phyloP scores from a whole-genome alignment of 768 basidiomycete genomes.

The Leucocoprinus birnbaumii region DNA sequence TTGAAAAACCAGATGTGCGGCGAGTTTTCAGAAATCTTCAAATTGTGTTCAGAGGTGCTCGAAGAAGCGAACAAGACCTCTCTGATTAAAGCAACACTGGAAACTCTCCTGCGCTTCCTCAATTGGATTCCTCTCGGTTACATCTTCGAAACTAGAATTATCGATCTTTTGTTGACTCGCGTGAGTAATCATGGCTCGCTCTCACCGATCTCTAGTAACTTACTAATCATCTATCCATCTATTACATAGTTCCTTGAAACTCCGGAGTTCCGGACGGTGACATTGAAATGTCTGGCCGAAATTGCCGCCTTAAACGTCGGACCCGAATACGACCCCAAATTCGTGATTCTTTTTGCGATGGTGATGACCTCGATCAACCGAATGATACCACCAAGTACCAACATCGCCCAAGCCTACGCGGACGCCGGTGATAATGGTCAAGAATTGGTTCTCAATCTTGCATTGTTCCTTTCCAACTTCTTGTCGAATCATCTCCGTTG shows the following conservation, averaged over 20 bases:
- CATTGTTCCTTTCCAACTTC: conserved; percentile 97
- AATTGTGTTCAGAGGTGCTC: conserved; percentile 92
- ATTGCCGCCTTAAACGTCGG: conserved; percentile 94
- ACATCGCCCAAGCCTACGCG: conserved; percentile 89
- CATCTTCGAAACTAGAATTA: conserved; percentile 97
- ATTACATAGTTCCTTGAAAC: conserved; percentile 96
- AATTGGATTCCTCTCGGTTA: conserved; percentile 99
- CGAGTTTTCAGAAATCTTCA: conserved; percentile 97
- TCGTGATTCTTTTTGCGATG: conserved; percentile 95
- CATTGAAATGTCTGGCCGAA: conserved; percentile 94
- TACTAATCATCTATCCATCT: conserved; percentile 11
- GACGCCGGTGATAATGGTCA: conserved; percentile 91
- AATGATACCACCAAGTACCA: conserved; percentile 94
- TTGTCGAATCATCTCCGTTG: conserved; percentile 88
- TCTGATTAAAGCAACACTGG: conserved; percentile 90
- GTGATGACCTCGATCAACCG: conserved; percentile 97
- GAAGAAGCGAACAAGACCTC: conserved; percentile 97
- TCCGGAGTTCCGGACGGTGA: conserved; percentile 95
- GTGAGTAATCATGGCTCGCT: conserved; percentile 45
- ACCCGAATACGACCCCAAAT: conserved; percentile 97
- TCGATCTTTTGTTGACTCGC: conserved; percentile 87
- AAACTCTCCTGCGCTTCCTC: conserved; percentile 91
- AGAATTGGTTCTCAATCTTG: conserved; percentile 94
- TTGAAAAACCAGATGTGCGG: conserved; percentile 98
- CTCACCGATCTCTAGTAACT: neutral